A percentile compares a stretch with the other conserved stretches of the same genome.
Evolutionary conservation across 306 rosid genomes (phyloP).

Genomic region (Fragaria iinumae): DNA sequence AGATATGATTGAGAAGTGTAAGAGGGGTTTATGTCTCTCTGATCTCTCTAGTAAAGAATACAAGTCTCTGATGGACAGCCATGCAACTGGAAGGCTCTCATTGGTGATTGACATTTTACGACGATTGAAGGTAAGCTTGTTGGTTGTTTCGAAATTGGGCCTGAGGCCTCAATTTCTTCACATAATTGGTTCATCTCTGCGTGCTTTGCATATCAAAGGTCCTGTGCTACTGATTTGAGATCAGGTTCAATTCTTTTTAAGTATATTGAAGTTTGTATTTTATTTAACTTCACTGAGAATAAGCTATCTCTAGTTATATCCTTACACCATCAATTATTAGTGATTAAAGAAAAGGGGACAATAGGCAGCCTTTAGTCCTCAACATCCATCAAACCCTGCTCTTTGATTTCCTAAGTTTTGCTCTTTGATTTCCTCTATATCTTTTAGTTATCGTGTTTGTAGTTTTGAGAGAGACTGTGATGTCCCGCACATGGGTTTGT

Average conservation of each 20-base stretch:
- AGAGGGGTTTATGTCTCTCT: constrained; percentile 65
- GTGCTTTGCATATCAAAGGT: neutral
- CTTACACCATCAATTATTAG: neutral
- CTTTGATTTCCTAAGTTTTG: constrained; percentile 1
- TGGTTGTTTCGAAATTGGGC: constrained; percentile 19
- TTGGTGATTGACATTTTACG: constrained; percentile 76
- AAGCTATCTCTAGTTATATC: neutral
- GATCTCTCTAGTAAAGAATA: constrained; percentile 72
- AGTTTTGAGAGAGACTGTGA: neutral
- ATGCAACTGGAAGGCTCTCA: constrained; percentile 84
- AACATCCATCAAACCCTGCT: neutral
- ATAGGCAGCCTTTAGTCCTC: neutral
- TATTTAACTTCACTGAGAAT: neutral
- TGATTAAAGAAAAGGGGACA: constrained; percentile 1
- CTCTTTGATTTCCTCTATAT: neutral
- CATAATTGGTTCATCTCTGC: constrained; percentile 7
- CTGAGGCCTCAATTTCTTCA: neutral
- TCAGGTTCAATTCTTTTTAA: neutral
- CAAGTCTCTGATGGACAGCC: constrained; percentile 68
- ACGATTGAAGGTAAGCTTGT: constrained; percentile 71
- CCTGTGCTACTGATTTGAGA: neutral
- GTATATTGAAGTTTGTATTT: neutral
- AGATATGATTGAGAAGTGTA: constrained; percentile 83
- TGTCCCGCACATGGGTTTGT: constrained; percentile 1
- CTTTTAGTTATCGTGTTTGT: neutral